Base-by-base conservation (phyloP, 2,329 filamentous ascomycete species). In the Xylariaceae sp. region DNA sequence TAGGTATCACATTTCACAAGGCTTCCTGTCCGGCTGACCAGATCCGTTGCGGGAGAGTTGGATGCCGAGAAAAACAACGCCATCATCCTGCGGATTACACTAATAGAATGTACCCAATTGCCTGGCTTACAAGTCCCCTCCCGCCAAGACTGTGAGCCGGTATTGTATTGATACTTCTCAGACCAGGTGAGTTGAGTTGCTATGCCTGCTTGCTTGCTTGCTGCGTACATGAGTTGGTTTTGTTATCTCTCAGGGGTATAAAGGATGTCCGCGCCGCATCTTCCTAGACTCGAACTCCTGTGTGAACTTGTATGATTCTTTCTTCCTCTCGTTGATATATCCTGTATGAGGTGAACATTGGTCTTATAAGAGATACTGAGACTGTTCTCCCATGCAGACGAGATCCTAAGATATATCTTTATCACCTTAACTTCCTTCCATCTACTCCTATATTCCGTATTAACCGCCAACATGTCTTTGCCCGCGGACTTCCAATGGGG, bases 401-500 rank as follows among this genome's bases (percentile, higher is more conserved):
- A 70, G 7, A 42, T 42, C 37, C 37, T 13, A 4, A 10, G 13
- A 8, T 1, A 9, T 9, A 42, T 55, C 50, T 53, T 60, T 63
- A 62, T 52, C 67, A 67, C 59, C 64, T 62, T 64, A 55, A 51
- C 13, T 44, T 34, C 59, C 8, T 4, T 15, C 1, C 11, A 23
- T 39, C 58, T 59, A 48, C 58, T 68, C 55, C 53, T 67, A 54
- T 55, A 59, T 56, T 49, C 35, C 57, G 15, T 59, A 48, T 59
- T 18, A 58, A 58, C 30, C 37, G 58, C 49, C 67, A 75, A 63
- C 67, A 84, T 84, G 80, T 78, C 80, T 70, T 79, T 90, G 58
- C 86, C 86, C 45, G 79, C 81, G 58, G 87, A 90, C 73, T 91
- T 92, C 73, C 75, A 85, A 62, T 92, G 88, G 88, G 89, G 89